Percentiles rank a stretch among this genome's conserved stretches.
phyloP scores from a whole-genome alignment of 257 asterid species.

The Solanum raphanifolium region DNA sequence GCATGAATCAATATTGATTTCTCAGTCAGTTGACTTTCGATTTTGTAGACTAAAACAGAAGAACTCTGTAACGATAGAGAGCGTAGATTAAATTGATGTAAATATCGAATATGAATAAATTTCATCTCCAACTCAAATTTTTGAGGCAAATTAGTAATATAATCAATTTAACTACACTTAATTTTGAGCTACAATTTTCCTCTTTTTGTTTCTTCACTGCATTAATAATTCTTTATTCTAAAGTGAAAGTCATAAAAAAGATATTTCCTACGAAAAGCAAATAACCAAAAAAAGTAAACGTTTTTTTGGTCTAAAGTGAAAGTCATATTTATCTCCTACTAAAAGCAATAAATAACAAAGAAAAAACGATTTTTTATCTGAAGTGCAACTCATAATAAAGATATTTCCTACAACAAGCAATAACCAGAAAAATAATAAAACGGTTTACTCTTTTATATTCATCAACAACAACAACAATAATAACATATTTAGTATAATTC shows the following conservation, averaged over 20 bases:
- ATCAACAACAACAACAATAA: not conserved
- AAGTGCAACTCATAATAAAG: not conserved
- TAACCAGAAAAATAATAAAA: not conserved
- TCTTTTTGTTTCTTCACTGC: not conserved
- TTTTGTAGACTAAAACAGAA: not conserved
- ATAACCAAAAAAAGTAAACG: not conserved
- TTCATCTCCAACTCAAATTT: not conserved
- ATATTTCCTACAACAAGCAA: not conserved
- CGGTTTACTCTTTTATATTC: not conserved
- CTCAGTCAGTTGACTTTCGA: not conserved
- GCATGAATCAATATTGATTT: not conserved
- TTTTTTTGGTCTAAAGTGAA: not conserved
- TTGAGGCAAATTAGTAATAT: not conserved
- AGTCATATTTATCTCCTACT: not conserved
- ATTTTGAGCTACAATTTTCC: not conserved
- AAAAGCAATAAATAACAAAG: not conserved
- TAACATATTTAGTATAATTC: not conserved
- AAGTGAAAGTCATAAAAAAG: not conserved
- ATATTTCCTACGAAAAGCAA: not conserved
- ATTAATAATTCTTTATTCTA: not conserved
- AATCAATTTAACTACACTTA: not conserved
- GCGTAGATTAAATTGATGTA: not conserved
- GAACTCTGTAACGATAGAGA: fast-evolving
- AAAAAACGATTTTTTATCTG: not conserved
- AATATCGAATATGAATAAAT: not conserved